phyloP scores from a whole-genome alignment of 1,139 yeast species.

The Magnusiomyces tetraspermus region DNA sequence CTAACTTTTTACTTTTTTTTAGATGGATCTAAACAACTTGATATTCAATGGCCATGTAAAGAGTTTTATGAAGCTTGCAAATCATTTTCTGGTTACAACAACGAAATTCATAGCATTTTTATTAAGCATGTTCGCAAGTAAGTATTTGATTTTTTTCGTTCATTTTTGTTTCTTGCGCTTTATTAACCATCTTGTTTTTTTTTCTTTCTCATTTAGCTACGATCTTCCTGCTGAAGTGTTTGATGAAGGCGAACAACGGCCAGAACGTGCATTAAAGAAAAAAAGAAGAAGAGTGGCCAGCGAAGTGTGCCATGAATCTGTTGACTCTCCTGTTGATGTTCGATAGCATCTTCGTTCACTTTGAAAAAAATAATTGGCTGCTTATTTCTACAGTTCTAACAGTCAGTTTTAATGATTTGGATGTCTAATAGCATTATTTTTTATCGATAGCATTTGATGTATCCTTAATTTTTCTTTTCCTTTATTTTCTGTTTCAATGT shows the following conservation, averaged over 20 bases:
- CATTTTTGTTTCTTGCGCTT: not conserved
- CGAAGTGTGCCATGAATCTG: constrained; percentile 1
- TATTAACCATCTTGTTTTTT: constrained; percentile 37
- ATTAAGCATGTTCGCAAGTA: constrained; percentile 66
- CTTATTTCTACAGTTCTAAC: too few species aligned
- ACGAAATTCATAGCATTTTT: constrained; percentile 43
- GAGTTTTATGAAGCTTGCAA: constrained; percentile 79
- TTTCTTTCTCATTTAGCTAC: too few species aligned
- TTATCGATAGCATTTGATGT: not conserved
- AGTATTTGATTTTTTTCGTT: constrained; percentile 10
- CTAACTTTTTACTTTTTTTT: not conserved
- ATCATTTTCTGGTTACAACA: constrained; percentile 57
- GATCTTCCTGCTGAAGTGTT: constrained; percentile 84
- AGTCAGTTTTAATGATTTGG: not conserved
- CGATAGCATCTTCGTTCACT: constrained; percentile 1
- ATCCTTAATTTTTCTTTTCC: not conserved
- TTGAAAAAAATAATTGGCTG: too few species aligned
- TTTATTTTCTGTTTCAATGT: not conserved
- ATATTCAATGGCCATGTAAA: constrained; percentile 82
- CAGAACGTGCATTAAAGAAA: constrained; percentile 2
- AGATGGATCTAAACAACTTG: constrained; percentile 44
- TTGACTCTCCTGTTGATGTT: not conserved
- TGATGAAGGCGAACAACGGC: constrained; percentile 52
- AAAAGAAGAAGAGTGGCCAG: not conserved
- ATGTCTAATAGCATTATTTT: not conserved